These are phyloP conservation scores for Cercospora nicotianae DNA, from an alignment of 2,329 filamentous ascomycete species.

Conservation along the genomic window DNA sequence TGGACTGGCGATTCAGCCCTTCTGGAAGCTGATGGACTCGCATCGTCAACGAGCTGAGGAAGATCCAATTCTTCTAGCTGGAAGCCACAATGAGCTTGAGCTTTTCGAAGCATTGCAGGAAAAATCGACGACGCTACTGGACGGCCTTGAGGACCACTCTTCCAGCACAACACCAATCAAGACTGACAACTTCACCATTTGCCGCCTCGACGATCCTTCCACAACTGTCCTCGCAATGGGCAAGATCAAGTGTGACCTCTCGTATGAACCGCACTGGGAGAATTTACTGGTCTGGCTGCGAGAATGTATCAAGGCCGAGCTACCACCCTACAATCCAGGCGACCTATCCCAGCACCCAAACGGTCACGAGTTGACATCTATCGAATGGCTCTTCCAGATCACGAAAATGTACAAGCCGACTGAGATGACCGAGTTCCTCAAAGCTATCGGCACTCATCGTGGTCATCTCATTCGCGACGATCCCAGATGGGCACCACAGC, in stretches of 20 bases:
- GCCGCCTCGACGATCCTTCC: background rate
- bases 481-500: background rate
- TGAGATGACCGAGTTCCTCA: background rate
- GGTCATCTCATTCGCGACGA: slow-evolving; percentile 4
- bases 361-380: background rate
- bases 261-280: slow-evolving; percentile 3
- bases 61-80: background rate
- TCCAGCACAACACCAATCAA: background rate
- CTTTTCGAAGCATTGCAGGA: background rate
- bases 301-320: background rate
- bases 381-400: background rate
- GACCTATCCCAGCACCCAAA: background rate
- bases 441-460: background rate
- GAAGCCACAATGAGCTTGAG: background rate
- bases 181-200: background rate
- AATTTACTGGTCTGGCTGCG: slow-evolving; percentile 4
- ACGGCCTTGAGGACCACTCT: background rate
- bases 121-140: background rate
- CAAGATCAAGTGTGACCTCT: background rate
- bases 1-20: background rate
- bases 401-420: background rate
- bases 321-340: background rate
- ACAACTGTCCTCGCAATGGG: background rate
- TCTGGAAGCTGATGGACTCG: background rate
- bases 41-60: background rate